Conservation (phyloP, 257 asterid species). For the Perilla frutescens region DNA sequence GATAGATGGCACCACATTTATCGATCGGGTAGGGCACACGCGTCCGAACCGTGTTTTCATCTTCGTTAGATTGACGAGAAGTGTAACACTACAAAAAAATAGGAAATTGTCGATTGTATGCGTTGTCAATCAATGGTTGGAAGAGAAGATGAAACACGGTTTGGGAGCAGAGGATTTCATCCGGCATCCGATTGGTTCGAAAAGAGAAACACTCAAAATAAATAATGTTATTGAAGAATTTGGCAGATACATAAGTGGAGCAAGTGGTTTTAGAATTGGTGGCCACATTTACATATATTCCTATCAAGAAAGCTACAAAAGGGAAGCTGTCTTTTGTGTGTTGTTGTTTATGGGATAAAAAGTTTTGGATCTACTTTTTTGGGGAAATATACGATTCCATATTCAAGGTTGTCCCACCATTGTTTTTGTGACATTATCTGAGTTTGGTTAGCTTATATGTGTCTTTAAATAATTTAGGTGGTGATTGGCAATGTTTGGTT, state of each 20-base stretch:
- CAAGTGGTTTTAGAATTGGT: slow-evolving; percentile 25
- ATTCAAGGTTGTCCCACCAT: slow-evolving; percentile 29
- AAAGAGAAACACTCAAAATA: neutral
- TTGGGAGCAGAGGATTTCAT: too few relatives aligned
- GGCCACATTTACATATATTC: slow-evolving; percentile 29
- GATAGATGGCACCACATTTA: neutral
- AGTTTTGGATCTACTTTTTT: slow-evolving; percentile 33
- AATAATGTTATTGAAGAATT: slow-evolving; percentile 7
- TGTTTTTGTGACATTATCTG: too few relatives aligned
- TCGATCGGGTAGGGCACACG: too few relatives aligned
- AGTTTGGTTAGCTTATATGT: too few relatives aligned
- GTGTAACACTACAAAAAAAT: too few relatives aligned
- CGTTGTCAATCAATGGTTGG: too few relatives aligned
- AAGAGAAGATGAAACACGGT: too few relatives aligned
- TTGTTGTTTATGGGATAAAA: slow-evolving; percentile 24
- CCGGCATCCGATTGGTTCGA: neutral
- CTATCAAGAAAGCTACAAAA: slow-evolving; percentile 8
- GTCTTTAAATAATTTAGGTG: too few relatives aligned
- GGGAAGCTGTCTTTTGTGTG: slow-evolving; percentile 15
- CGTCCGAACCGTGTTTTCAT: too few relatives aligned
- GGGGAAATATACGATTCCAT: slow-evolving; percentile 30
- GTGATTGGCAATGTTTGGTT: too few relatives aligned
- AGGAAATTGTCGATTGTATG: too few relatives aligned
- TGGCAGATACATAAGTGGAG: slow-evolving; percentile 9
- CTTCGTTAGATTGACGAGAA: too few relatives aligned